Base-by-base conservation (phyloP, 2,329 filamentous ascomycete species). In the Sclerotinia nivalis region DNA sequence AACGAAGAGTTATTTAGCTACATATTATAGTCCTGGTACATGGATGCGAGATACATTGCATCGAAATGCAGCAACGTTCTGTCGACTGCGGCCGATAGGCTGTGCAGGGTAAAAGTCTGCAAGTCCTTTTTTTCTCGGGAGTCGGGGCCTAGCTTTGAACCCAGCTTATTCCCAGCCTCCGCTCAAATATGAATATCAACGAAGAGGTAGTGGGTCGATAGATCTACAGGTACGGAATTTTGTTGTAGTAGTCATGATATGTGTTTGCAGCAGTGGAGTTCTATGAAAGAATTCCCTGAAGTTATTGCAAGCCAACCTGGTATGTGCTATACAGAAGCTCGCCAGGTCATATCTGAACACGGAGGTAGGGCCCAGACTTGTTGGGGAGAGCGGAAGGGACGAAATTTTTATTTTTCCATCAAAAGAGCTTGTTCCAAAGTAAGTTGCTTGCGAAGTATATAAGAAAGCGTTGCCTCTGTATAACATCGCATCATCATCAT, bases 311-410 rank as follows among this genome's bases (percentile, higher is more conserved):
- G 43, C 28, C 45, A 52, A 50, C 6, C 10, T 31, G n/a, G 28
- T 31, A 25, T 2, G 22, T 49, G 28, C n/a, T 50, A 50, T 50
- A 25, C 28, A 34, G 31, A 60, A 62, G 66, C 55, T 68, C 55
- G 31, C 60, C 40, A 59, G 43, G 28, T 40, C 65, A 67, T 59
- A 37, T 68, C 9, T 49, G 31, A 9, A 68, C 31, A 40, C 66
- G 45, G 50, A 15, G 3, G 18, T 50, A 34, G 10, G 45, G 31
- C 50, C 25, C 13, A 49, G 18, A 5, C 28, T 37, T 37, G 22
- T 20, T 65, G 47, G 10, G 31, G 43, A 52, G n/a, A 66, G 34
- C 28, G 50, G 31, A 22, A n/a, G 25, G 54, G 15, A 40, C 43
- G 15, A 31, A 40, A 25, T 25, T 37, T 68, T 43, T 37, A 8